A percentile compares a stretch with the other conserved stretches of the same genome.
Evolutionary conservation across 2,329 filamentous ascomycete genomes (phyloP).

Genomic region (Zymoseptoria passerinii): DNA sequence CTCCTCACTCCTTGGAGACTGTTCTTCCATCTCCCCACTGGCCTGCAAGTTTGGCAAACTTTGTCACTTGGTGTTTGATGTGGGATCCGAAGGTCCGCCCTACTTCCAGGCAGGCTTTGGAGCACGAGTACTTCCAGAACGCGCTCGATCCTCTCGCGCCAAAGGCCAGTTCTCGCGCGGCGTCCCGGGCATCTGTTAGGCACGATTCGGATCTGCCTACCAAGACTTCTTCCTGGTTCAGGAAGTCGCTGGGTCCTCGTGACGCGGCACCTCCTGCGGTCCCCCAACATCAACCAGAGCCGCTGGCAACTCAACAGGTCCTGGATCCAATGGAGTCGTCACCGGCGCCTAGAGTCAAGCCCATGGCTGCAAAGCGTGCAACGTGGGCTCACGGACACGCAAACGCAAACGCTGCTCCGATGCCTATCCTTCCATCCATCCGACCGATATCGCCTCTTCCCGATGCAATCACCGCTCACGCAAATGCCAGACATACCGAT

Average conservation of each 20-base stretch:
- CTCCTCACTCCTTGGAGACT: conserved; percentile 90
- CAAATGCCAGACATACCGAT: conserved; percentile 53
- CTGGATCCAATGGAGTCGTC: conserved; percentile 38
- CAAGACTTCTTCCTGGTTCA: conserved; percentile 88
- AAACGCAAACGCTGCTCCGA: conserved; percentile 62
- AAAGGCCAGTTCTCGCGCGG: conserved; percentile 78
- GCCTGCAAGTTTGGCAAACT: conserved; percentile 78
- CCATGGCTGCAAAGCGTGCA: conserved; percentile 66
- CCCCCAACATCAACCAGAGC: conserved; percentile 33
- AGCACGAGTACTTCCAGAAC: conserved; percentile 89
- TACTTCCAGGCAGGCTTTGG: conserved; percentile 86
- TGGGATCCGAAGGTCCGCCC: conserved; percentile 93
- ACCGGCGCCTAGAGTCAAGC: conserved; percentile 42
- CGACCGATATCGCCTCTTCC: conserved; percentile 93
- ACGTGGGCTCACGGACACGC: conserved; percentile 78
- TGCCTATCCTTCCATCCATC: conserved; percentile 92
- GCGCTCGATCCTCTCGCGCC: conserved; percentile 84
- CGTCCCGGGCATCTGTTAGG: conserved; percentile 69
- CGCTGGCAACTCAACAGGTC: conserved; percentile 34
- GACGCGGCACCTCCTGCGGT: conserved; percentile 61
- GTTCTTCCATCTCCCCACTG: conserved; percentile 86
- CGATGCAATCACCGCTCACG: conserved; percentile 83
- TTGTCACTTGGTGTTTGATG: conserved; percentile 98
- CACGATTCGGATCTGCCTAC: conserved; percentile 62
- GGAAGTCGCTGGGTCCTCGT: conserved; percentile 82